These are phyloP conservation scores for Erodium chrysanthum DNA, from an alignment of 441 rosid species.

Conservation along the genomic window DNA sequence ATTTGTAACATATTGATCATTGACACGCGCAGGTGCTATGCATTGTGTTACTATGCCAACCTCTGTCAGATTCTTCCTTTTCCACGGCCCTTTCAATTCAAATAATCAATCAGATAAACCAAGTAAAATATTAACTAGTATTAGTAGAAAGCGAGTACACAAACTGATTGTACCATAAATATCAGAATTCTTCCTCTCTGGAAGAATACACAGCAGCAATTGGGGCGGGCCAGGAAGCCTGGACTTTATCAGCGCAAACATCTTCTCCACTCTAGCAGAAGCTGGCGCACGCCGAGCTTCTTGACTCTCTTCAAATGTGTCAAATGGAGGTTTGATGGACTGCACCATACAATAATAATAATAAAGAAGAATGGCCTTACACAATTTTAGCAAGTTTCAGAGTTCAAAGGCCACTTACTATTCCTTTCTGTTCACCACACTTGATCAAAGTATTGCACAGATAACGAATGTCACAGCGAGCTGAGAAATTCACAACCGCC, in stretches of 20 bases:
- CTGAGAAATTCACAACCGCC: constrained; percentile 37
- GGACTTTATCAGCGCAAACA: constrained; percentile 56
- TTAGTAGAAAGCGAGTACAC: too few relatives aligned
- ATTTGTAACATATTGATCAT: constrained; percentile 64
- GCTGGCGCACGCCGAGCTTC: constrained; percentile 43
- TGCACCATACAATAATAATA: constrained; percentile 11
- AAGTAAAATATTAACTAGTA: not conserved
- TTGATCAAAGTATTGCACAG: constrained; percentile 43
- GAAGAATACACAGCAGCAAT: constrained; percentile 60
- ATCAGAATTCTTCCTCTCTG: constrained; percentile 70
- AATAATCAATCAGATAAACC: not conserved
- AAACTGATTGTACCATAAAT: constrained; percentile 37
- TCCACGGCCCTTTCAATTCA: constrained; percentile 39
- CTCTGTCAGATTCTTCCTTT: constrained; percentile 54
- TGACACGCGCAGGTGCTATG: constrained; percentile 46
- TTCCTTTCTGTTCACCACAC: constrained; percentile 55
- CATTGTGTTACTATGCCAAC: constrained; percentile 68
- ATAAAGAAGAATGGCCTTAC: not conserved
- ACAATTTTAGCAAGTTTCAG: not conserved
- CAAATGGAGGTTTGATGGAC: constrained; percentile 40
- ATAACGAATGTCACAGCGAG: constrained; percentile 47
- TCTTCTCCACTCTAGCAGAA: constrained; percentile 56
- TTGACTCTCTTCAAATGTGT: constrained; percentile 49
- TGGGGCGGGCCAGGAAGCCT: constrained; percentile 58
- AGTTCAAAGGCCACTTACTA: constrained; percentile 37